Base-by-base conservation (phyloP, 1,284 basidiomycete genomes). In the Ceratobasidium sp. region DNA sequence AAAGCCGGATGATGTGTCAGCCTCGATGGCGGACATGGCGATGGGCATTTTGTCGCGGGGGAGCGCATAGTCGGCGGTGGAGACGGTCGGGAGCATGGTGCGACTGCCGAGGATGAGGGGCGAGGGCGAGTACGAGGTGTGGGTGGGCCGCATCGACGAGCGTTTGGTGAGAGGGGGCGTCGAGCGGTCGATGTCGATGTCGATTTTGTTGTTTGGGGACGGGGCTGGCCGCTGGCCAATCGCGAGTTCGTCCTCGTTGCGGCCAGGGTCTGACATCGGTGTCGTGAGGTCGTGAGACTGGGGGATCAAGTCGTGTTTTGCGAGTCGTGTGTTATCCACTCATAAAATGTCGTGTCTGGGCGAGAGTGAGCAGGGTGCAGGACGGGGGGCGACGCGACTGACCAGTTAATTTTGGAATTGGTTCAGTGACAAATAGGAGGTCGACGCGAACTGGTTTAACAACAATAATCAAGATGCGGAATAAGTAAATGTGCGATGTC, bases 11-110 rank as follows among this genome's bases (percentile, higher is more conserved):
- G 65, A 55, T 58, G 57, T 69, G 65, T 69, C 65, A 57, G 65
- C 65, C 41, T 69, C 65, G 53, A 69, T 69, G 65, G 65, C 65
- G 34, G 65, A 69, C 65, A 69, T 69, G 65, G 65, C 45, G 28
- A 69, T 39, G 53, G 65, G 39, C 46, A 57, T 69, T 23, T 43
- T 69, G 65, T 26, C 12, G 46, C 39, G 28, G 62, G 57, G 36
- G 39, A 18, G n/a, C n/a, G n/a, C n/a, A n/a, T n/a, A 57, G 55
- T 57, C 55, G 55, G 23, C 21, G 52, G 52, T 55, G 48, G 36
- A 21, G 26, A 48, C 41, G 50, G 26, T 26, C 14, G 65, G 65
- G 39, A 69, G 65, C 53, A 69, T 58, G 36, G n/a, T 28, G 36
- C 52, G 65, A 26, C 65, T 30, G n/a, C 65, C 53, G 52, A 69